Conservation (phyloP, 331 rosid species). For the Rhamnella rubrinervis region DNA sequence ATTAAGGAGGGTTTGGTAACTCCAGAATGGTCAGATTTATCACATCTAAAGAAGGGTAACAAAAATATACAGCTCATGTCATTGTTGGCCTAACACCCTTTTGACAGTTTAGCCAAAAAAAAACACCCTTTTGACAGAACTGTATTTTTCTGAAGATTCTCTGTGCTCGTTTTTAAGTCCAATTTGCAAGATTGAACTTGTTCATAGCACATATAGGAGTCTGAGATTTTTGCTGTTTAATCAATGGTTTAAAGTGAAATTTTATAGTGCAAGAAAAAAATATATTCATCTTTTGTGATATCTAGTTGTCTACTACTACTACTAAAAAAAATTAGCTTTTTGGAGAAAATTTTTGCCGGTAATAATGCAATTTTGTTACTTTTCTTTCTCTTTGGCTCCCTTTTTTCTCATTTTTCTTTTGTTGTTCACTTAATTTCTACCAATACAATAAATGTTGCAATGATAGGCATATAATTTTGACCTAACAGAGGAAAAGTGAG, state of each 20-base stretch:
- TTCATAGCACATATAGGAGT: no score
- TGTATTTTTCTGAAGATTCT: no score
- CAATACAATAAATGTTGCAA: constrained; percentile 12
- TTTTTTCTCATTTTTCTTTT: neutral
- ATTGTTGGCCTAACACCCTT: no score
- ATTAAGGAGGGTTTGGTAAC: constrained; percentile 12
- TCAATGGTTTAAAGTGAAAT: constrained; percentile 18
- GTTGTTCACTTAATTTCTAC: neutral
- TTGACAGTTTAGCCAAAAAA: no score
- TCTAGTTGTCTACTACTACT: neutral
- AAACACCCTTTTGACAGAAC: no score
- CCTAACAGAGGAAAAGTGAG: constrained; percentile 19
- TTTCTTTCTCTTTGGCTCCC: neutral
- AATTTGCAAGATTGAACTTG: neutral
- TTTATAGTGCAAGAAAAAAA: constrained; percentile 1
- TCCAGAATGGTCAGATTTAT: neutral
- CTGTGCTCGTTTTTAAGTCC: neutral
- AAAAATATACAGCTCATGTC: no score
- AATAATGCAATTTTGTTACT: neutral
- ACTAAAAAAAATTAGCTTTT: neutral
- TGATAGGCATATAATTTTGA: constrained; percentile 29
- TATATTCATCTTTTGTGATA: neutral
- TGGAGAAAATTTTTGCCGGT: neutral
- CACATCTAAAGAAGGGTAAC: no score
- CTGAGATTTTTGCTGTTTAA: constrained; percentile 4